Conservation (phyloP, 805 yeast genomes). For the Cyberlindnera petersonii region DNA sequence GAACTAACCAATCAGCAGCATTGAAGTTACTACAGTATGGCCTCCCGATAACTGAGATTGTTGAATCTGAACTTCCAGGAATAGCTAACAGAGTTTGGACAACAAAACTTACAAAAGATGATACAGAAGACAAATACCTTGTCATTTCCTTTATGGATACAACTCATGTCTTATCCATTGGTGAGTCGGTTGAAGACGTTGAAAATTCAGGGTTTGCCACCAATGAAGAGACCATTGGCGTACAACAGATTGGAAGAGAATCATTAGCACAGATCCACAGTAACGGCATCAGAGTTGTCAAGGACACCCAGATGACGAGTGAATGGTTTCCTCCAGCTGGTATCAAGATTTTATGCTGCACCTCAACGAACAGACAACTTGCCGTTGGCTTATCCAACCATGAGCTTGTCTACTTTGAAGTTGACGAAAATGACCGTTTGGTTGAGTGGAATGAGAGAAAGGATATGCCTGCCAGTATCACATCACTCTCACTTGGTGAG, state of each 20-base stretch:
- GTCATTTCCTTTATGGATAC: conserved; percentile 61
- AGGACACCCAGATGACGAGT: conserved; percentile 19
- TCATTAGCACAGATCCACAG: conserved; percentile 72
- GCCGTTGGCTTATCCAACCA: conserved; percentile 67
- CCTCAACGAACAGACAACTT: conserved; percentile 65
- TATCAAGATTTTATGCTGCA: conserved; percentile 52
- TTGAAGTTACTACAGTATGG: conserved; percentile 54
- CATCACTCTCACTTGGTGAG: conserved; percentile 44
- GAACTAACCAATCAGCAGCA: conserved; percentile 41
- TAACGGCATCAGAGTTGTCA: conserved; percentile 62
- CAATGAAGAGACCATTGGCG: conserved; percentile 58
- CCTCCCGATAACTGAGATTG: conserved; percentile 55
- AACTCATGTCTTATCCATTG: conserved; percentile 71
- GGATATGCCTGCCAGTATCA: conserved; percentile 49
- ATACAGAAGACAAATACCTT: conserved; percentile 56
- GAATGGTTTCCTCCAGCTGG: conserved; percentile 89
- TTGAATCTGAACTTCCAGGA: conserved; percentile 72
- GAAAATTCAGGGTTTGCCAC: conserved; percentile 58
- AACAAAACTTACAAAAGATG: conserved; percentile 42
- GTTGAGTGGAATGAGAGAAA: conserved; percentile 65
- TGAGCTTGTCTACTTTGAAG: conserved; percentile 80
- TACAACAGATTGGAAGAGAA: conserved; percentile 59
- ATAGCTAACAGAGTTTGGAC: conserved; percentile 63
- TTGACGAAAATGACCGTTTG: conserved; percentile 59
- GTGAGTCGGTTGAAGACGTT: conserved; percentile 76